Conservation (phyloP, 805 yeast genomes). For the Ogataea wickerhamii region DNA sequence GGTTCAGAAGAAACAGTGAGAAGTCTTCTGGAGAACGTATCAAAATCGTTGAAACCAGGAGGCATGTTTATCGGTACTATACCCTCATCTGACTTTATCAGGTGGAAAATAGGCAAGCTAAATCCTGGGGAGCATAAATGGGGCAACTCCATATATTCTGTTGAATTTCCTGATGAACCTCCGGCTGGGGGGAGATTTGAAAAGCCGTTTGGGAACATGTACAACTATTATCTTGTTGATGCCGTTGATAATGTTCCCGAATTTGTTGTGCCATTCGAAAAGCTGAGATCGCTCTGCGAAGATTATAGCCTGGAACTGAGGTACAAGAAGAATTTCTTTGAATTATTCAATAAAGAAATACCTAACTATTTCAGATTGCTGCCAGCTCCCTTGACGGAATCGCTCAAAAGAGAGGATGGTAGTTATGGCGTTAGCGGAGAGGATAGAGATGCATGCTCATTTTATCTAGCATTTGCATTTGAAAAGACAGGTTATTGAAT, state of each 20-base stretch:
- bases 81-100: conserved; percentile 84
- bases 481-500: conserved; percentile 39
- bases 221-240: conserved; percentile 78
- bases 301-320: conserved; percentile 74
- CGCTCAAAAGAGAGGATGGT: conserved; percentile 74
- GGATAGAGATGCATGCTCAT: conserved; percentile 83
- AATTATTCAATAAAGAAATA: conserved; percentile 76
- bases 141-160: conserved; percentile 84
- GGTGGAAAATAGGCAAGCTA: conserved; percentile 56
- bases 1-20: conserved; percentile 79
- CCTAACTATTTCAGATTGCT: conserved; percentile 59
- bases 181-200: conserved; percentile 73
- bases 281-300: conserved; percentile 76
- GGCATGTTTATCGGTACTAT: conserved; percentile 92
- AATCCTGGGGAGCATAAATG: conserved; percentile 55
- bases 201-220: conserved; percentile 78
- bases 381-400: conserved; percentile 56
- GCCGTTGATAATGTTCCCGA: conserved; percentile 98
- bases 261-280: conserved; percentile 92
- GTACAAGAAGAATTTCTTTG: conserved; percentile 72
- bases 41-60: conserved; percentile 71
- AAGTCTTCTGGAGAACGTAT: conserved; percentile 66
- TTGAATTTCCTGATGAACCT: conserved; percentile 73
- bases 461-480: conserved; percentile 81
- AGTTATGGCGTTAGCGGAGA: conserved; percentile 82